phyloP scores from a whole-genome alignment of 1,139 yeast genomes.

The Magnusiomyces ingens region DNA sequence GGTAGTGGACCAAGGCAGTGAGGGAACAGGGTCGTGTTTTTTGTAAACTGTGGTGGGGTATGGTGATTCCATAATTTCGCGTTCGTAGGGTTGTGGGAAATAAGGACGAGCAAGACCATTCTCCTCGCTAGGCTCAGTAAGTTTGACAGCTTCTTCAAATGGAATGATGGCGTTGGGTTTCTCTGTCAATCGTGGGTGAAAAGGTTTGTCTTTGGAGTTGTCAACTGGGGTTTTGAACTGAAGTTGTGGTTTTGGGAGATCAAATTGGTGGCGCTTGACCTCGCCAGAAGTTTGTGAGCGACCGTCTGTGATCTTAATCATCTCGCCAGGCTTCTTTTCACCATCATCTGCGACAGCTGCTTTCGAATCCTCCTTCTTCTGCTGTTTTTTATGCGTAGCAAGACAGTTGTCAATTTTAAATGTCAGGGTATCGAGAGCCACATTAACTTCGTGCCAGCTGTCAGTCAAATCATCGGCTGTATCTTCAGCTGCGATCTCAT shows the following conservation, averaged over 20 bases:
- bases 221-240: constrained; percentile 54
- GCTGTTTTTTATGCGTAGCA: constrained; percentile 44
- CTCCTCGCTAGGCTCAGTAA: constrained; percentile 25
- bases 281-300: background rate
- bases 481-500: constrained; percentile 23
- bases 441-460: constrained; percentile 59
- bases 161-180: constrained; percentile 68
- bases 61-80: constrained; percentile 64
- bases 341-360: background rate
- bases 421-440: constrained; percentile 59
- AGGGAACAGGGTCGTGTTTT: constrained; percentile 46
- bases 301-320: background rate
- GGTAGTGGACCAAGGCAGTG: constrained; percentile 59
- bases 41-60: constrained; percentile 57
- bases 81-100: constrained; percentile 74
- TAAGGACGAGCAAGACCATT: constrained; percentile 44
- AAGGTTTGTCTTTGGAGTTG: constrained; percentile 64
- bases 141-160: constrained; percentile 43
- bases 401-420: constrained; percentile 58
- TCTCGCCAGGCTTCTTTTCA: background rate
- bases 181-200: constrained; percentile 58
- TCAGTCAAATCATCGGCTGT: constrained; percentile 42
- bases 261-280: constrained; percentile 31
- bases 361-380: background rate
- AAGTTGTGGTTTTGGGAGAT: constrained; percentile 66